Evolutionary conservation across 371 early-diverging fungal species (phyloP).

Genomic region (Syncephalastrum racemosum): DNA sequence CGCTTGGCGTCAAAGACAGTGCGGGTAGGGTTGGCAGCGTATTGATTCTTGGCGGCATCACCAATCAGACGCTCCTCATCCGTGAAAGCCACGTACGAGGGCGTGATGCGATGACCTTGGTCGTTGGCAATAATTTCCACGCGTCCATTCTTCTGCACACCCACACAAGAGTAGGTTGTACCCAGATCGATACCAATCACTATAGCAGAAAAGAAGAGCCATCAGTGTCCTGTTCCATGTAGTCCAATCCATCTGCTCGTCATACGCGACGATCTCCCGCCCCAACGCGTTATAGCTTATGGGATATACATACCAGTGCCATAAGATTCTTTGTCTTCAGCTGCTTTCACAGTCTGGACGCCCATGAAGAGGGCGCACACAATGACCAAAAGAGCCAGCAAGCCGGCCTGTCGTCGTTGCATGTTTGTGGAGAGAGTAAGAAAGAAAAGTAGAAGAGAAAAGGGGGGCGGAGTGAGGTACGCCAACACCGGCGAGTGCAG

Average conservation of each 20-base stretch:
- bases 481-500: neutral
- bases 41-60: conserved; percentile 86
- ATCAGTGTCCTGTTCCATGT: neutral
- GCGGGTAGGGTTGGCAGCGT: conserved; percentile 79
- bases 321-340: conserved; percentile 49
- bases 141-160: conserved; percentile 87
- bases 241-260: too few species aligned
- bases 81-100: conserved; percentile 88
- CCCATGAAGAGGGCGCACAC: conserved; percentile 39
- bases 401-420: conserved; percentile 42
- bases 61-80: conserved; percentile 85
- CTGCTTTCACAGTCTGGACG: conserved; percentile 27
- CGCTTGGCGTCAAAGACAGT: conserved; percentile 97
- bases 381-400: conserved; percentile 49
- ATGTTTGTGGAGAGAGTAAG: conserved; percentile 26
- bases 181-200: conserved; percentile 86
- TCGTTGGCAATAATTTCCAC: conserved; percentile 83
- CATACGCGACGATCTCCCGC: too few species aligned
- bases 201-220: conserved; percentile 16
- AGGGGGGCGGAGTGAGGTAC: conserved; percentile 6
- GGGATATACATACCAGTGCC: conserved; percentile 44
- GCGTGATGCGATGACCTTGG: conserved; percentile 84
- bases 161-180: conserved; percentile 98
- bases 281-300: neutral
- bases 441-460: conserved; percentile 17